Conservation (phyloP, 441 rosid genomes). For the Croton setiger region DNA sequence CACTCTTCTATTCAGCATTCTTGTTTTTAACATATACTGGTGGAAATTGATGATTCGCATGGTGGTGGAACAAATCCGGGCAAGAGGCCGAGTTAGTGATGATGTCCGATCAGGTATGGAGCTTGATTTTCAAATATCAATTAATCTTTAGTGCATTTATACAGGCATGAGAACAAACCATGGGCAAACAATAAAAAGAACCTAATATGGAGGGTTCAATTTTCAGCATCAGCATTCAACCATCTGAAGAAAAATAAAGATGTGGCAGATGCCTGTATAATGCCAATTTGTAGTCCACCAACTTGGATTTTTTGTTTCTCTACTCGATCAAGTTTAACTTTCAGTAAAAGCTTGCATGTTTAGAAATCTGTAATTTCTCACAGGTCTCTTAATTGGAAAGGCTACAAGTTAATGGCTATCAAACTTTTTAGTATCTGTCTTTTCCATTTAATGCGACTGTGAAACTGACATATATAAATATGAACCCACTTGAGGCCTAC, state of each 20-base stretch:
- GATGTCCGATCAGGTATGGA: conserved; percentile 91
- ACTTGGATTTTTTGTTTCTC: neutral
- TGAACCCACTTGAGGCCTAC: no score
- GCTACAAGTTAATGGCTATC: neutral
- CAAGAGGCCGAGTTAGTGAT: conserved; percentile 69
- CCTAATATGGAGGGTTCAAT: neutral
- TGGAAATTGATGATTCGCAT: conserved; percentile 80
- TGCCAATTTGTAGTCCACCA: neutral
- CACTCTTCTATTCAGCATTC: conserved; percentile 67
- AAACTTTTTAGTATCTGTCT: neutral
- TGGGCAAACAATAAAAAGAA: neutral
- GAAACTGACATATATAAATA: no score
- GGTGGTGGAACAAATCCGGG: conserved; percentile 77
- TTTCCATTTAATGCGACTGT: neutral
- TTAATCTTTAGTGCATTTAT: neutral
- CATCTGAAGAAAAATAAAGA: neutral
- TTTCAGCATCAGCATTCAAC: neutral
- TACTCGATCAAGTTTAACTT: neutral
- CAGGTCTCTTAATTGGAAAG: neutral
- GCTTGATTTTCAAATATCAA: neutral
- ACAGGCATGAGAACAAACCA: neutral
- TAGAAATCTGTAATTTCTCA: neutral
- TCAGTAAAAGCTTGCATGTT: neutral
- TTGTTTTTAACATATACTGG: conserved; percentile 87
- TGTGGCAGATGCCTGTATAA: neutral